Conservation (phyloP, 2,329 filamentous ascomycete species). For the Diaporthe ilicicola region DNA sequence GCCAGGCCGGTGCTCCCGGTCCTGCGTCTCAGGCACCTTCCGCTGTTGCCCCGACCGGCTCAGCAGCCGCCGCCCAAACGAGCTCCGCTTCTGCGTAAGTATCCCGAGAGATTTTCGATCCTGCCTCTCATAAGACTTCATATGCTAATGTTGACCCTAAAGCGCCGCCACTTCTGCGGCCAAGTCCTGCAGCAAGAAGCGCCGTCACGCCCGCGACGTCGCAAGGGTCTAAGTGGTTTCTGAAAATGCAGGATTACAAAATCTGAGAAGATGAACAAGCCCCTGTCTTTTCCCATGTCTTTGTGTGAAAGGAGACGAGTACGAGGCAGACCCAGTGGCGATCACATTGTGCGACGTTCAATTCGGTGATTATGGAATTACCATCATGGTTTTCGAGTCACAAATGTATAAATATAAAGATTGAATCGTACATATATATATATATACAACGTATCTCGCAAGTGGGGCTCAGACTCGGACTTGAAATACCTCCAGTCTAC, state of each 20-base stretch:
- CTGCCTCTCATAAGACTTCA: not conserved
- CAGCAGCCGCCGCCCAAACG: not conserved
- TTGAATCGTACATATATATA: not conserved
- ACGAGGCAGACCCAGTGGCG: not conserved
- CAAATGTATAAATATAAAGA: not conserved
- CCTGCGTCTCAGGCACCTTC: not conserved
- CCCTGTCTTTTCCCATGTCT: not conserved
- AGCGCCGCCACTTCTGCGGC: conserved; percentile 6
- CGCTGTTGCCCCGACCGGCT: not conserved
- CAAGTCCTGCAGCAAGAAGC: conserved; percentile 29
- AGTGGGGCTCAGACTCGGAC: too few species aligned
- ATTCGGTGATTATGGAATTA: not conserved
- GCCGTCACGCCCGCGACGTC: conserved; percentile 22
- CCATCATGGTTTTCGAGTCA: not conserved
- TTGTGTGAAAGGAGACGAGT: not conserved
- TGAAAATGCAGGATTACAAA: too few species aligned
- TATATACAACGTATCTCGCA: too few species aligned
- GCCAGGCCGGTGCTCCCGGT: not conserved
- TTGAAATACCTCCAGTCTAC: too few species aligned
- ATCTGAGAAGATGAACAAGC: too few species aligned
- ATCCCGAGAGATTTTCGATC: fast-evolving
- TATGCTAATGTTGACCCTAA: not conserved
- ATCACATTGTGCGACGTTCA: not conserved
- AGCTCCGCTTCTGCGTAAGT: not conserved
- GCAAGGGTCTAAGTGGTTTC: not conserved